Conservation (phyloP, 306 rosid genomes). For the Quercus wislizeni region DNA sequence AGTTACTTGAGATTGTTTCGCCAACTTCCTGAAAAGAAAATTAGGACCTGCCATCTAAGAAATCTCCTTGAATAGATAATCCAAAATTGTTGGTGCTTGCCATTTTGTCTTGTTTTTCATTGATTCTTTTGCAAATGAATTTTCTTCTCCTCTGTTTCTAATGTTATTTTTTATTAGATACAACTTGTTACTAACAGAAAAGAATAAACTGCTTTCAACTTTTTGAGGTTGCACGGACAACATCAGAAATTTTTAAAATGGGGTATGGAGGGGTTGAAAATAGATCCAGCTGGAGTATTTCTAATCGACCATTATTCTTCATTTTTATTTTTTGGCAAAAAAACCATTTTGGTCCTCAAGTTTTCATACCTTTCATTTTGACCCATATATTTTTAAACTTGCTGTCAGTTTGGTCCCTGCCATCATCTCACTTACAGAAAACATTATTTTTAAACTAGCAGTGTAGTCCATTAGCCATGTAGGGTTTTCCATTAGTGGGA, state of each 20-base stretch:
- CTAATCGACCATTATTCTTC: background rate
- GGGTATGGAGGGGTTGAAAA: too few species aligned
- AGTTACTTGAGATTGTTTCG: background rate
- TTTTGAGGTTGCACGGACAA: background rate
- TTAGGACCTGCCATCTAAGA: background rate
- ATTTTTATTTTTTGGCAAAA: too few species aligned
- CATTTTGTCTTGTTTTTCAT: constrained; percentile 13
- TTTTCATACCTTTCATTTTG: too few species aligned
- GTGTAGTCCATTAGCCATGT: too few species aligned
- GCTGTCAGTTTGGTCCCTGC: too few species aligned
- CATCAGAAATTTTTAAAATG: background rate
- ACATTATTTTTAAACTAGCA: too few species aligned
- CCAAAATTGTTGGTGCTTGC: background rate
- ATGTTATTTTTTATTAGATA: background rate
- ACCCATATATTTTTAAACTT: too few species aligned
- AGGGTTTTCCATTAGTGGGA: too few species aligned
- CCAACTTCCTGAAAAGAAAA: constrained; percentile 2
- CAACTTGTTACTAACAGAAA: background rate
- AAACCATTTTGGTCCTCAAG: too few species aligned
- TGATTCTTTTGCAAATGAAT: constrained; percentile 5
- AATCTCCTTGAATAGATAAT: constrained; percentile 1
- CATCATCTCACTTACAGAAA: too few species aligned
- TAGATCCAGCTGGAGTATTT: background rate
- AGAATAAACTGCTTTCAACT: background rate
- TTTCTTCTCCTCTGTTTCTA: background rate